Base-by-base conservation (phyloP, 768 basidiomycete genomes). In the Trametes maxima region DNA sequence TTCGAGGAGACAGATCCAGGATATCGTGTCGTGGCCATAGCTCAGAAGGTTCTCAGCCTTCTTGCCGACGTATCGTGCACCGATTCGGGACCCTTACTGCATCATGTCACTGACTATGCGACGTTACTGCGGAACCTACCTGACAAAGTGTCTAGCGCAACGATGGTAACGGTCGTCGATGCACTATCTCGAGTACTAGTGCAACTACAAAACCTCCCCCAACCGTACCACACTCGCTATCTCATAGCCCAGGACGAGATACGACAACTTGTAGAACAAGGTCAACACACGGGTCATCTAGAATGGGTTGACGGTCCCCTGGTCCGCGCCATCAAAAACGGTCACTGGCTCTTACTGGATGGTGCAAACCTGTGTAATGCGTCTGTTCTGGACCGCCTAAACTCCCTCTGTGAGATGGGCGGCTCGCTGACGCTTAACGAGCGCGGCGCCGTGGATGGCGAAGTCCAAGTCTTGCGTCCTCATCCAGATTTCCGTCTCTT, bases 221-320 rank as follows among this genome's bases (percentile, higher is more conserved):
- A 65, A 28, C 49, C 61, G 3, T 14, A 54, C 14, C 58, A 49
- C 14, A 33, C 59, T 57, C 49, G 50, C 5, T 44, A 62, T 22
- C 62, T 58, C 37, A 50, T 58, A 36, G 39, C 76, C 46, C 55
- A 66, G 3, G 56, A 43, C 5, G 70, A 66, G 54, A 39, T 79
- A 33, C 63, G 54, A 28, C 62, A 64, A 8, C 60, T 77, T 33
- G 39, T 52, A 2, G 54, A 65, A 60, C 59, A 67, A 22, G 60
- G 68, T 14, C 72, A 75, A 5, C 65, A 68, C 14, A 72, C 72
- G 11, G 85, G 88, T 37, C 83, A 81, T 16, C 97, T 99, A 69
- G 90, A 92, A 69, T 99, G 97, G 97, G 80, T 95, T 3, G 96
- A 99, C 71, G 97, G 97, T 0, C 93, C 95, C 10, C 80, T 99